Evolutionary conservation across 768 basidiomycete species (phyloP).

Genomic region (Mycena chlorophos): DNA sequence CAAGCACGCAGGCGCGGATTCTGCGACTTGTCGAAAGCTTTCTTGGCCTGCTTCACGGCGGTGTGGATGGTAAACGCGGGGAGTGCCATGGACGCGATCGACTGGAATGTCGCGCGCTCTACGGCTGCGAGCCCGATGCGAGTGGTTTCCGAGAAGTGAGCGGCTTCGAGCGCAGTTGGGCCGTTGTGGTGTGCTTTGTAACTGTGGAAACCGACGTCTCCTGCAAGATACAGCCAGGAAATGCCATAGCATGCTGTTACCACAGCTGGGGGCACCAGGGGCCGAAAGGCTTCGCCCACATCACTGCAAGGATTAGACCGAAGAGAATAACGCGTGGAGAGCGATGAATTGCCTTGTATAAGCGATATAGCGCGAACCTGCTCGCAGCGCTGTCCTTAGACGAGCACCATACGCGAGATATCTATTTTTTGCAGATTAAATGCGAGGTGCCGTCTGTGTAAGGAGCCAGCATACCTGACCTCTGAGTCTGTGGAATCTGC

Average conservation of each 20-base stretch:
- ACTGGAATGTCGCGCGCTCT: slow-evolving; percentile 79
- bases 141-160: slow-evolving; percentile 67
- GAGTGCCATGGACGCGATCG: slow-evolving; percentile 80
- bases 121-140: slow-evolving; percentile 69
- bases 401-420: slow-evolving; percentile 81
- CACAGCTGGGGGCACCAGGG: slow-evolving; percentile 68
- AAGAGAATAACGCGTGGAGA: slow-evolving; percentile 10
- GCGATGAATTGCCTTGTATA: slow-evolving; percentile 50
- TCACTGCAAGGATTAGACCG: slow-evolving; percentile 52
- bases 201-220: slow-evolving; percentile 79
- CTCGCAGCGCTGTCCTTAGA: slow-evolving; percentile 71
- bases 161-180: slow-evolving; percentile 65
- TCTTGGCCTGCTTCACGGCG: slow-evolving; percentile 71
- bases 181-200: slow-evolving; percentile 74
- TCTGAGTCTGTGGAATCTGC: slow-evolving; percentile 68
- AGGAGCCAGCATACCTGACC: slow-evolving; percentile 68
- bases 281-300: slow-evolving; percentile 80
- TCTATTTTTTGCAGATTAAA: no score
- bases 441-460: no score
- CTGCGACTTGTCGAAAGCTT: slow-evolving; percentile 58
- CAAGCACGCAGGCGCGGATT: slow-evolving; percentile 63
- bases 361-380: slow-evolving; percentile 70
- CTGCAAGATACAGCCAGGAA: slow-evolving; percentile 78
- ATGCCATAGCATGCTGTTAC: slow-evolving; percentile 80
- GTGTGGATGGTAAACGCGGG: slow-evolving; percentile 87